Conservation (phyloP, 176 grass and related monocot genomes). For the Pontederia paniculata region DNA sequence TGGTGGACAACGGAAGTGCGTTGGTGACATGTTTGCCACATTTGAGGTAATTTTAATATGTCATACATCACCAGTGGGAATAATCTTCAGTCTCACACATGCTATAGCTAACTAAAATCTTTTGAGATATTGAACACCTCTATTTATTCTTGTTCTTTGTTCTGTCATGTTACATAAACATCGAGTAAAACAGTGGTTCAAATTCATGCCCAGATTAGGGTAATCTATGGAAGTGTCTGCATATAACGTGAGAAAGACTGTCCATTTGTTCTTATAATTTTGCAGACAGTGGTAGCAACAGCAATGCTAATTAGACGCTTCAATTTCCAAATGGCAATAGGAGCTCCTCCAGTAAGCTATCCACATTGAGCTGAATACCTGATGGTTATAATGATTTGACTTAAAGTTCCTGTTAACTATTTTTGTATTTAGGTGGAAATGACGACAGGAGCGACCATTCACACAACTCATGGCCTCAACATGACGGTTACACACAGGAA, state of each 20-base stretch:
- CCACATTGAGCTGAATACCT: neutral
- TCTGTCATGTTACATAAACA: too few relatives aligned
- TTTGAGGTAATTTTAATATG: constrained; percentile 65
- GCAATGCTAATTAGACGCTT: constrained; percentile 92
- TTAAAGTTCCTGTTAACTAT: neutral
- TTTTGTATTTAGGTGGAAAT: constrained; percentile 56
- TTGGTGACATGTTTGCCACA: constrained; percentile 97
- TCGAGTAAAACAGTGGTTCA: too few relatives aligned
- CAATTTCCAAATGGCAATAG: constrained; percentile 80
- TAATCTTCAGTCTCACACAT: constrained; percentile 2
- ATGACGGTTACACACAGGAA: constrained; percentile 83
- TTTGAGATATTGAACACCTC: neutral
- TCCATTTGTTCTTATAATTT: constrained; percentile 4
- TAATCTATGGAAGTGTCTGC: too few relatives aligned
- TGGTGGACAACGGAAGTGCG: constrained; percentile 89
- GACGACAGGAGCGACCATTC: constrained; percentile 93
- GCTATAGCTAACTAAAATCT: constrained; percentile 5
- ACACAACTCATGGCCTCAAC: constrained; percentile 74
- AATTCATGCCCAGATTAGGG: too few relatives aligned
- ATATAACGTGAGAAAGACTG: too few relatives aligned
- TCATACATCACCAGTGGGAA: neutral
- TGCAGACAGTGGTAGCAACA: constrained; percentile 72
- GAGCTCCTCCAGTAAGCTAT: constrained; percentile 66
- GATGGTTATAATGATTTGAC: neutral
- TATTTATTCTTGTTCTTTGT: too few relatives aligned